Conservation (phyloP, 805 yeast species). For the Nakazawaea anatomiae region DNA sequence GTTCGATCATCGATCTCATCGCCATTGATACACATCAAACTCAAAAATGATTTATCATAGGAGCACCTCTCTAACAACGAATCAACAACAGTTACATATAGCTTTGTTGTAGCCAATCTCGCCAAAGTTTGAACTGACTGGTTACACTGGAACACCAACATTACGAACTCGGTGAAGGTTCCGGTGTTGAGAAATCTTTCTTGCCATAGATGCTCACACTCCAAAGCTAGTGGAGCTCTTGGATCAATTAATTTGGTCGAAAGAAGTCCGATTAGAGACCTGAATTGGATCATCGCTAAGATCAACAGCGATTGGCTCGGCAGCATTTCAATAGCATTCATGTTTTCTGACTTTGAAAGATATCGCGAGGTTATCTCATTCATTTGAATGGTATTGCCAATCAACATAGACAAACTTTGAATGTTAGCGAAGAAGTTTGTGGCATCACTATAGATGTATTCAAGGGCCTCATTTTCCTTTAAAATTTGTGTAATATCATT, state of each 20-base stretch:
- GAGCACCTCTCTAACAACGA: conserved; percentile 16
- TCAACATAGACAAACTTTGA: conserved; percentile 20
- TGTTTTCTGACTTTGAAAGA: conserved; percentile 16
- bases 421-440: conserved; percentile 10
- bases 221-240: background rate
- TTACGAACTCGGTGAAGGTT: conserved; percentile 31
- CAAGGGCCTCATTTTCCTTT: conserved; percentile 14
- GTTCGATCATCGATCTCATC: background rate
- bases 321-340: background rate
- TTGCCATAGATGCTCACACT: conserved; percentile 5
- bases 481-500: conserved; percentile 17
- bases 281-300: conserved; percentile 37
- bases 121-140: conserved; percentile 34
- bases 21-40: conserved; percentile 4
- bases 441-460: conserved; percentile 6
- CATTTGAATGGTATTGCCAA: conserved; percentile 50
- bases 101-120: conserved; percentile 25
- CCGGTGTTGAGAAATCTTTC: conserved; percentile 20
- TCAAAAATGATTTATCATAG: background rate
- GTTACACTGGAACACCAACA: conserved; percentile 37
- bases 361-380: conserved; percentile 53
- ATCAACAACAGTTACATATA: conserved; percentile 20
- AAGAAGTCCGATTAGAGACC: conserved; percentile 23
- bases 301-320: conserved; percentile 22
- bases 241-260: background rate